Conservation (phyloP, 495 filamentous ascomycete species). For the Cetradonia linearis region DNA sequence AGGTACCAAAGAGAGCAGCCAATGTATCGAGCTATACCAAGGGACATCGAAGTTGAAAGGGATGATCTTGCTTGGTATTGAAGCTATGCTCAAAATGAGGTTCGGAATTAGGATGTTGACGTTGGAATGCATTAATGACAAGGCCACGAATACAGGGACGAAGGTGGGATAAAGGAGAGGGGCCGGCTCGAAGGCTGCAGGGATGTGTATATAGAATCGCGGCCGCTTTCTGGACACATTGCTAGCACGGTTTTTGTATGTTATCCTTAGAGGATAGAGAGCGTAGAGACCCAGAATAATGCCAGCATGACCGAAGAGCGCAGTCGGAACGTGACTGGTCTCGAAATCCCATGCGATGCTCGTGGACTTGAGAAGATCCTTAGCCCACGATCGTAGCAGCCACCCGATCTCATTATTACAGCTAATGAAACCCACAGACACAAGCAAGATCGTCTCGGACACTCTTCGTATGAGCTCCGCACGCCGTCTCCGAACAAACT, state of each 20-base stretch:
- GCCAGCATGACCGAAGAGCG: slow-evolving; percentile 38
- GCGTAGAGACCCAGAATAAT: slow-evolving; percentile 37
- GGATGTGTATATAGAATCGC: slow-evolving; percentile 40
- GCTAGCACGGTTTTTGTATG: slow-evolving; percentile 13
- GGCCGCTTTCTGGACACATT: slow-evolving; percentile 8
- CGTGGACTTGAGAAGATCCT: neutral
- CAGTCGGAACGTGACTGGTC: slow-evolving; percentile 25
- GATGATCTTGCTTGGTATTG: slow-evolving; percentile 63
- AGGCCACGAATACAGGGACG: slow-evolving; percentile 65
- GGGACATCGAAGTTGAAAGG: slow-evolving; percentile 46
- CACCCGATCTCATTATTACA: slow-evolving; percentile 6
- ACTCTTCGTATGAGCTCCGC: slow-evolving; percentile 38
- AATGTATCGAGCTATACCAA: slow-evolving; percentile 56
- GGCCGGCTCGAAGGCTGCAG: slow-evolving; percentile 76
- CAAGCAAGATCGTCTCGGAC: slow-evolving; percentile 36
- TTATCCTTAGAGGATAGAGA: slow-evolving; percentile 38
- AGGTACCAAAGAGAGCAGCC: slow-evolving; percentile 58
- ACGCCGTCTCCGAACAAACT: slow-evolving; percentile 30
- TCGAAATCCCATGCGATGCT: neutral
- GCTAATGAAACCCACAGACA: slow-evolving; percentile 21
- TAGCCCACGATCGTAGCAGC: neutral
- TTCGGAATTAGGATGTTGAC: slow-evolving; percentile 58
- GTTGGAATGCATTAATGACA: slow-evolving; percentile 55
- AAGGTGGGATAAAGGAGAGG: slow-evolving; percentile 77
- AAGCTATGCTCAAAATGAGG: slow-evolving; percentile 66